These are phyloP conservation scores for Cadophora sp. DNA, from an alignment of 2,329 filamentous ascomycete genomes.

Conservation along the genomic window DNA sequence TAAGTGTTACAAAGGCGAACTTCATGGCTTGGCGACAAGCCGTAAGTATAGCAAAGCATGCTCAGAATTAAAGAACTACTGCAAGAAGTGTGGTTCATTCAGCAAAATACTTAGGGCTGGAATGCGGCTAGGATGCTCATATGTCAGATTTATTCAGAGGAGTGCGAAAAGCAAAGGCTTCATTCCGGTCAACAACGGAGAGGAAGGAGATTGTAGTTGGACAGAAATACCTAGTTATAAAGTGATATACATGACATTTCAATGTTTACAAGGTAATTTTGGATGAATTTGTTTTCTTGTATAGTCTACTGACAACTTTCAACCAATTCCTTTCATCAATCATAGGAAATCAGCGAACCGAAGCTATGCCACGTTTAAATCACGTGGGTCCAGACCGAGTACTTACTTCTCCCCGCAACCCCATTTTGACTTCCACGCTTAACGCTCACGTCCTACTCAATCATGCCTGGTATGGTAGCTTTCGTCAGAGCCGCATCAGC, in stretches of 20 bases:
- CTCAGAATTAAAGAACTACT: neutral
- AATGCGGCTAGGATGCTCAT: neutral
- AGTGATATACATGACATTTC: no score
- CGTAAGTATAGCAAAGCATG: neutral
- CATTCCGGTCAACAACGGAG: no score
- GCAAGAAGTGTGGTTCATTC: neutral
- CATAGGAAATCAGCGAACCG: neutral
- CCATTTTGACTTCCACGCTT: neutral
- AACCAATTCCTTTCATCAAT: neutral
- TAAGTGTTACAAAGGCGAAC: neutral
- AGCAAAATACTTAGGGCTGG: neutral
- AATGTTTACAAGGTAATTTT: neutral
- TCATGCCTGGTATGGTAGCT: neutral
- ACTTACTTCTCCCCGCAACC: neutral
- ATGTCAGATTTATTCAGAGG: neutral
- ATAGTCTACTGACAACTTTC: neutral
- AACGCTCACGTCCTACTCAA: neutral
- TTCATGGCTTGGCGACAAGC: neutral
- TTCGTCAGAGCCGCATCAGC: neutral
- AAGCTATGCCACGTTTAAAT: neutral
- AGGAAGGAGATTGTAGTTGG: neutral
- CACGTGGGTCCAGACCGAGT: slow-evolving; percentile 2
- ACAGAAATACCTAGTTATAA: neutral
- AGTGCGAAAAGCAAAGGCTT: neutral
- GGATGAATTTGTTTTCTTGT: neutral